These are phyloP conservation scores for Casuarina cunninghamiana DNA, from an alignment of 306 rosid species.

Conservation along the genomic window DNA sequence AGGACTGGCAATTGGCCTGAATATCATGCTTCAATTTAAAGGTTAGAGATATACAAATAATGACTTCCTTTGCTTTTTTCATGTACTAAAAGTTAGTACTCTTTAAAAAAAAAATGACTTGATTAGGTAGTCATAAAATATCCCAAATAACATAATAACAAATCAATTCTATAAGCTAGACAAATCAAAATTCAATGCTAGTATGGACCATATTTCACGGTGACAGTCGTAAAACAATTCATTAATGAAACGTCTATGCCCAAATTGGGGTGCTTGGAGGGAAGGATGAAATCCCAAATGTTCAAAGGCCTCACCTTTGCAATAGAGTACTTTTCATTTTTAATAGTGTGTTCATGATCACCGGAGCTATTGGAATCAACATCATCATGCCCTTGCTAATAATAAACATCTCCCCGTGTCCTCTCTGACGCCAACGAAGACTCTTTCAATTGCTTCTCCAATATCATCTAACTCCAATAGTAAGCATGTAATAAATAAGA, in stretches of 20 bases:
- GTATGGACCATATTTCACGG: not conserved
- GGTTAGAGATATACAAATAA: not conserved
- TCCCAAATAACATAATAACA: not conserved
- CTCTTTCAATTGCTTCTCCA: slow-evolving; percentile 55
- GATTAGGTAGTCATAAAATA: not conserved
- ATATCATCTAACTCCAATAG: slow-evolving; percentile 58
- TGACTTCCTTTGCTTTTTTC: too few relatives aligned
- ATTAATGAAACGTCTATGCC: not conserved
- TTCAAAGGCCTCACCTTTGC: slow-evolving; percentile 59
- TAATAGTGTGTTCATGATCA: slow-evolving; percentile 33
- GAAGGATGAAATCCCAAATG: slow-evolving; percentile 1
- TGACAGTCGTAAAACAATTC: not conserved
- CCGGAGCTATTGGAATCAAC: slow-evolving; percentile 40
- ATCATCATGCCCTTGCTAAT: slow-evolving; percentile 40
- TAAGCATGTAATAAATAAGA: slow-evolving; percentile 17
- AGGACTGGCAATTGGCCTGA: not conserved
- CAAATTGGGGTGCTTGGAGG: not conserved
- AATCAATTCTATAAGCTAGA: not conserved
- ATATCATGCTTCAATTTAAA: not conserved
- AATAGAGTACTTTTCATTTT: slow-evolving; percentile 46
- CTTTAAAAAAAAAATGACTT: not conserved
- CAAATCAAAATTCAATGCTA: not conserved
- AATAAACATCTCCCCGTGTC: slow-evolving; percentile 36
- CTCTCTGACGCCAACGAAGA: slow-evolving; percentile 33
- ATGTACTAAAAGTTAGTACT: too few relatives aligned